Base-by-base conservation (phyloP, 352 stramenopile species). In the Globisporangium sylvaticum region DNA sequence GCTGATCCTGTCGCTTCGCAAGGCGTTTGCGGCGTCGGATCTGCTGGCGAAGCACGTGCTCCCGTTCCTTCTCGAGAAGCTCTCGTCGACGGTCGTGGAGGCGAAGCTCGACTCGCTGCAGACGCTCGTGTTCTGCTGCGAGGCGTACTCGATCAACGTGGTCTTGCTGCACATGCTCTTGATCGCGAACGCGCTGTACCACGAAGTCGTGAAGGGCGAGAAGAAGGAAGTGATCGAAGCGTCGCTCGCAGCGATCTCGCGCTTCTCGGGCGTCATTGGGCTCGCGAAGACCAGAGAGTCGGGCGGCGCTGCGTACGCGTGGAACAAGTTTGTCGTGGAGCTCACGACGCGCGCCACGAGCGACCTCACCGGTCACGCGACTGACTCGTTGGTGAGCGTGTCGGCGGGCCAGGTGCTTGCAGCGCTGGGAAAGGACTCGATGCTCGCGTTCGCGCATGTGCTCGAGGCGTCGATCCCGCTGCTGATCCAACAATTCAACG, bases 21-120 rank as follows among this genome's bases (percentile, higher is more conserved):
- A 80, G 10, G 90, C 87, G 5, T 94, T 97, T 39, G 84, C 86
- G 1, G 84, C 87, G 3, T 92, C 82, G 4, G 82, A 95, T 48
- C 65, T 93, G 56, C 69, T 97, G 27, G 87, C 88, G 1, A 81
- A 84, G 34, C 83, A 94, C 50, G 81, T 93, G 50, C 62, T 97
- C 42, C 90, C 90, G 22, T 95, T 97, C 54, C 73, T 97, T 54
- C 77, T 97, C 8, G 92, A 97, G 61, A 97, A 97, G 57, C 76
- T 97, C 6, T 67, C 76, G 32, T 85, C 84, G 54, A 93, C 78
- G 3, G 84, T 92, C 55, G 74, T 87, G 25, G 88, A 94, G 64
- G 87, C 87, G 15, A 94, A 92, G 69, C 55, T 94, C 29, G 88
- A 95, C 69, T 81, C 87, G 61, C 76, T 95, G 46, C 73, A 94